Conservation (phyloP, 768 basidiomycete genomes). For the Boletellus emodensis region DNA sequence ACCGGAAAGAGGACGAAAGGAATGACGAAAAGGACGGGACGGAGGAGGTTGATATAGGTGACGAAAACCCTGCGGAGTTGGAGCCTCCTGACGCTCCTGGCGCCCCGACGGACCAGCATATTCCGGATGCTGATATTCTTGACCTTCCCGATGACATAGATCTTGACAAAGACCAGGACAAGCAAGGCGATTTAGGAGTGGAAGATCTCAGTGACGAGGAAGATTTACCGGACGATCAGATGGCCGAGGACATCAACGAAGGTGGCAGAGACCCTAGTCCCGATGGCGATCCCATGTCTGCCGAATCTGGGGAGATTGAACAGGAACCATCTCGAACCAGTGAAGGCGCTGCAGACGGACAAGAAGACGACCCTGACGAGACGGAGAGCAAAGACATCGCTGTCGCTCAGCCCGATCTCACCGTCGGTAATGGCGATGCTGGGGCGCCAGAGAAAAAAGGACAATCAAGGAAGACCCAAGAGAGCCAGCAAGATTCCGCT, state of each 20-base stretch:
- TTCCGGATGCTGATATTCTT: constrained; percentile 77
- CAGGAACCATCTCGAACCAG: constrained; percentile 18
- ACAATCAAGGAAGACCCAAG: constrained; percentile 17
- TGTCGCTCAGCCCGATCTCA: constrained; percentile 37
- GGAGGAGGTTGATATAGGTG: constrained; percentile 11
- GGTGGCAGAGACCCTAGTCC: constrained; percentile 8
- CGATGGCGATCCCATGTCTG: constrained; percentile 19
- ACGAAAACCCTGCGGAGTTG: constrained; percentile 40
- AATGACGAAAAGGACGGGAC: constrained; percentile 29
- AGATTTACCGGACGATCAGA: constrained; percentile 20
- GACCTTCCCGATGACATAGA: constrained; percentile 89
- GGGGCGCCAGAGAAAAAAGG: constrained; percentile 15
- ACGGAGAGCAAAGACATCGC: constrained; percentile 24
- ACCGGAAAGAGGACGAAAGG: constrained; percentile 24
- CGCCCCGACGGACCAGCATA: constrained; percentile 68
- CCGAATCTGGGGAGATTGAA: constrained; percentile 24
- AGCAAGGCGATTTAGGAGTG: constrained; percentile 26
- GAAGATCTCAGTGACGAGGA: constrained; percentile 38
- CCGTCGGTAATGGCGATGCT: constrained; percentile 22
- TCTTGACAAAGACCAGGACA: constrained; percentile 39
- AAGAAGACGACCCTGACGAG: constrained; percentile 31
- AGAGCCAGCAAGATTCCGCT: constrained; percentile 20
- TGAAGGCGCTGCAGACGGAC: constrained; percentile 11
- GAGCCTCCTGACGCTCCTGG: constrained; percentile 50
- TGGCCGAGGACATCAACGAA: constrained; percentile 23